Evolutionary conservation across 108 stramenopile species (phyloP), one percentile per base, ranked within the genome.

Genomic region (Skeletonema grethae): DNA sequence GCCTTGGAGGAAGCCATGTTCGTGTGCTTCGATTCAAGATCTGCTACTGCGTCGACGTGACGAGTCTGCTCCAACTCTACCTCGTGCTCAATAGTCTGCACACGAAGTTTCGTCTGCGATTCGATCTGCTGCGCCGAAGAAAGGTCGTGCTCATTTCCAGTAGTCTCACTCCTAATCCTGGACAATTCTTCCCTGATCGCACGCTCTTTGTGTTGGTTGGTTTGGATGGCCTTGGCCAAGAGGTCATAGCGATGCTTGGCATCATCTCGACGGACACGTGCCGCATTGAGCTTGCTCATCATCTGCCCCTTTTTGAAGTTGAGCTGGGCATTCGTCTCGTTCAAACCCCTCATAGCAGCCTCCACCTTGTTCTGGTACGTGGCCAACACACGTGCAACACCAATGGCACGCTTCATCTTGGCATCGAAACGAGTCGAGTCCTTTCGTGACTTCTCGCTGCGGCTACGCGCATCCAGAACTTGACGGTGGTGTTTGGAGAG

Each of bases 361-460:
- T 88, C 86, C 25, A 89, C 70, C 57, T 87, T 84, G 22, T 82
- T 74, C 35, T 76, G 72, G 34, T 73, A 80, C 13, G 61, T 56
- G 4, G 61, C 58, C 39, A 87, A 68, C 1, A 82, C 55, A 15
- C 76, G 74, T n/a, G 85, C 85, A 1, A 76, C 67, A 34, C 69
- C 71, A 56, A 92, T 48, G 10, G 83, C 86, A 41, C 75, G 65
- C 57, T 87, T 85, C 61, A 92, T 68, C 48, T 76, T 84, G 46
- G 61, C 58, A 60, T 89, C 87, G 45, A 92, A 87, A 7, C 76
- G 76, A 61, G 85, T 83, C 28, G 83, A 73, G 16, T 77, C 81
- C 50, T 79, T 80, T 2, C 82, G 78, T 13, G 78, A 69, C 31
- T 67, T 69, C 30, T 82, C 84, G 4, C 65, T 70, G 6, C 34